Evolutionary conservation across 2,329 filamentous ascomycete genomes (phyloP), one percentile per base, ranked within the genome.

Genomic region (Aureobasidium uvarum): DNA sequence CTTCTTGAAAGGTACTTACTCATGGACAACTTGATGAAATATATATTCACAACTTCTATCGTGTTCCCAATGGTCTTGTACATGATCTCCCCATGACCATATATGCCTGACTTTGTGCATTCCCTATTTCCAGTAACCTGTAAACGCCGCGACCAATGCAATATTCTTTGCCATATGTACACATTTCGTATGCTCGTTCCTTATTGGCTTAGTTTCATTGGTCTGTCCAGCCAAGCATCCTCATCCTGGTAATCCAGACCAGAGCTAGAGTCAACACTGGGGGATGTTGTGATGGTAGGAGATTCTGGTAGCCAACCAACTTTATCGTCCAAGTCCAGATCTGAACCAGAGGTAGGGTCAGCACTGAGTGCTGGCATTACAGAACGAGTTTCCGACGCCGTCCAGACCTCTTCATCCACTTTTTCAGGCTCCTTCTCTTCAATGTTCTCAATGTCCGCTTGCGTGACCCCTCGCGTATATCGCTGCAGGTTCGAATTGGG

Each of bases 61-160:
- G 25, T 7, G 11, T 28, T n/a, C 28, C 45, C 43, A 20, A 2
- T 36, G 43, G 16, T 59, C 5, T 59, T 46, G 41, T 59, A 59
- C 55, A 59, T 33, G 14, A 28, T 36, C 10, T 18, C 46, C 46
- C 18, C 7, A 36, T 31, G 2, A 23, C 41, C 41, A 36, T 48
- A 36, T 28, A 38, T 43, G 56, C 56, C 41, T 33, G 10, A 16
- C 23, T 33, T 13, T 46, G 41, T 23, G n/a, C 43, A 36, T 62
- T 28, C 41, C 28, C 14, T 36, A 39, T 38, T 25, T 3, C 45
- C 58, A 16, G 20, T 43, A 5, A 45, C 45, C 41, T 36, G 4
- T n/a, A 8, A 62, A 62, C 58, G 58, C 58, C 58, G 20, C 16
- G 25, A 14, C 45, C 43, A 39, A 51, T 62, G 58, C 58, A 58